phyloP scores from a whole-genome alignment of 768 basidiomycete species.

The Candolleomyces eurysporus region DNA sequence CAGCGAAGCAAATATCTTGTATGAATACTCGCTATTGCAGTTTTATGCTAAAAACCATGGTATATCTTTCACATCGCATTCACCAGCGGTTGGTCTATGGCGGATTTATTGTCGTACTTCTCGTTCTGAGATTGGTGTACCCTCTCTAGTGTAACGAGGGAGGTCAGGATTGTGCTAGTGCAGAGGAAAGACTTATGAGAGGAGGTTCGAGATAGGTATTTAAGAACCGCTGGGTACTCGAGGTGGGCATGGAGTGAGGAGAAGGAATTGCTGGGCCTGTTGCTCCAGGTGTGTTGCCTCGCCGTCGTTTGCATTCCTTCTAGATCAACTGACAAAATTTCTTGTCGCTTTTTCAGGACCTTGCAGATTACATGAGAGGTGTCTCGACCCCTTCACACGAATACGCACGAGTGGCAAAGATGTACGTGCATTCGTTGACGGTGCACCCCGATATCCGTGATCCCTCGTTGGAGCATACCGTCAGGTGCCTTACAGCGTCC shows the following conservation, averaged over 20 bases:
- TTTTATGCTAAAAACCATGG: too few species aligned
- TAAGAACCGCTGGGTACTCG: constrained; percentile 69
- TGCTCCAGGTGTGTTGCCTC: constrained; percentile 50
- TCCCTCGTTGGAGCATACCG: constrained; percentile 37
- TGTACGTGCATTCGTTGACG: constrained; percentile 52
- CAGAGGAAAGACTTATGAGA: constrained; percentile 55
- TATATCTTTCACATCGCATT: too few species aligned
- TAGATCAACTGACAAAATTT: neutral
- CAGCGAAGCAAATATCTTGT: too few species aligned
- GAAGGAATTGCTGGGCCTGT: constrained; percentile 61
- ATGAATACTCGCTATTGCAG: too few species aligned
- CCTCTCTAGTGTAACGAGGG: constrained; percentile 56
- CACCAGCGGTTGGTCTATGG: too few species aligned
- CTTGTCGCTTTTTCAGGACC: constrained; percentile 48
- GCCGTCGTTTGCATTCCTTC: neutral
- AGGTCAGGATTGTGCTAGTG: constrained; percentile 47
- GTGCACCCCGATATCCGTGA: constrained; percentile 42
- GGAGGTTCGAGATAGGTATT: constrained; percentile 62
- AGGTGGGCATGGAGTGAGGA: constrained; percentile 58
- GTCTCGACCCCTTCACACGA: constrained; percentile 75
- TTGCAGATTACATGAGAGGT: constrained; percentile 77
- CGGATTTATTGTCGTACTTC: constrained; percentile 53
- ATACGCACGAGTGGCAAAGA: constrained; percentile 58
- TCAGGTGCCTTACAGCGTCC: constrained; percentile 54
- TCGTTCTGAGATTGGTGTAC: constrained; percentile 73